Percentiles rank a stretch among this genome's conserved stretches.
phyloP scores from a whole-genome alignment of 805 yeast species.

The Kockiozyma suomiensis region DNA sequence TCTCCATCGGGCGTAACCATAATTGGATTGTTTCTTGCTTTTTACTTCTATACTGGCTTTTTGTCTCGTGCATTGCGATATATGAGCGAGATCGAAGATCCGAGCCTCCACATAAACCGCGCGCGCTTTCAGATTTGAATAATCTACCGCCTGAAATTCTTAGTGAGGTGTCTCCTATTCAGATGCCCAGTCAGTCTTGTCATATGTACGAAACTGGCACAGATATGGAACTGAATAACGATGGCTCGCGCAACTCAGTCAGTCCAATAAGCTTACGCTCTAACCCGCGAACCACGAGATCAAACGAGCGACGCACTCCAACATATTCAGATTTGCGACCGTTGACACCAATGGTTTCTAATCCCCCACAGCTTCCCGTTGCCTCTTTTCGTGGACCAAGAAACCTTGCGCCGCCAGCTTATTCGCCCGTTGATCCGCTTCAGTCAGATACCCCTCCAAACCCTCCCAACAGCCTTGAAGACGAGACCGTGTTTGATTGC shows the following conservation, averaged over 20 bases:
- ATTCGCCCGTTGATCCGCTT: neutral
- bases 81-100: neutral
- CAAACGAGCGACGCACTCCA: too few species aligned
- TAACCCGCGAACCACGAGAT: too few species aligned
- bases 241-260: too few species aligned
- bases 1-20: neutral
- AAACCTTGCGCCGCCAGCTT: neutral
- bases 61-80: neutral
- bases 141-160: neutral
- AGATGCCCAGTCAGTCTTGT: neutral
- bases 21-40: constrained; percentile 3
- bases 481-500: neutral
- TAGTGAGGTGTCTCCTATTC: neutral
- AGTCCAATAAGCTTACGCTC: too few species aligned
- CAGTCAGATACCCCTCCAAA: neutral
- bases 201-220: too few species aligned
- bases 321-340: neutral
- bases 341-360: neutral
- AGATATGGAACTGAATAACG: too few species aligned
- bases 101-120: neutral
- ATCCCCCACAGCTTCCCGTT: neutral
- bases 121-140: neutral
- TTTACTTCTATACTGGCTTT: constrained; percentile 4
- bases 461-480: neutral
- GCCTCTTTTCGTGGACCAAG: neutral